Evolutionary conservation across 75 land plant genomes (phyloP).

Genomic region (Adiantum capillusveneris): DNA sequence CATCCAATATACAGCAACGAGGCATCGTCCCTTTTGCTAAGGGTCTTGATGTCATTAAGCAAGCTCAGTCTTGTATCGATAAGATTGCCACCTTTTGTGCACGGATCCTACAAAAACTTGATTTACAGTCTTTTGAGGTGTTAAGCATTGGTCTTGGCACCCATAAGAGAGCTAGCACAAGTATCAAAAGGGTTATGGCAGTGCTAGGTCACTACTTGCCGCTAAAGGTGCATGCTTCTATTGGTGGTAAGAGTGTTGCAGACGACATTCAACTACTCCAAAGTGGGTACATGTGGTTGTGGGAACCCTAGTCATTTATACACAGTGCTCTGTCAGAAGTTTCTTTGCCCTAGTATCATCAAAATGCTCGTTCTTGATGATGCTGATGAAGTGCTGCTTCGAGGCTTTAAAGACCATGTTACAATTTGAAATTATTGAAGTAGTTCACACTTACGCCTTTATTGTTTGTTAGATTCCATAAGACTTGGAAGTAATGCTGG

Average conservation of each 20-base stretch:
- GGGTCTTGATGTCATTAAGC: constrained; percentile 55
- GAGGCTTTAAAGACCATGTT: constrained; percentile 78
- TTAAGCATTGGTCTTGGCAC: constrained; percentile 36
- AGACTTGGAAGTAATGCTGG: not conserved
- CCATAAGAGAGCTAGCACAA: constrained; percentile 63
- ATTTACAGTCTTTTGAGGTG: not conserved
- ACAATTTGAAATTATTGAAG: not conserved
- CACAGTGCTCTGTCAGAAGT: constrained; percentile 43
- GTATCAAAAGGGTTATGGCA: constrained; percentile 76
- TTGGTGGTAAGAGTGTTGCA: constrained; percentile 59
- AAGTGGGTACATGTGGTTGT: constrained; percentile 60
- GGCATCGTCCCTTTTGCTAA: constrained; percentile 66
- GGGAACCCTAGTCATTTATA: constrained; percentile 59
- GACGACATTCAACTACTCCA: constrained; percentile 52
- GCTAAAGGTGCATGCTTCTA: constrained; percentile 72
- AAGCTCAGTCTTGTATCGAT: constrained; percentile 70
- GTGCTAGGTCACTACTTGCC: constrained; percentile 68
- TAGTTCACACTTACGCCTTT: not conserved
- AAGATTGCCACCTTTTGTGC: constrained; percentile 46
- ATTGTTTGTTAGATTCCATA: not conserved
- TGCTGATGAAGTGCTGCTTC: constrained; percentile 77
- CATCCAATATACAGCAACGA: constrained; percentile 66
- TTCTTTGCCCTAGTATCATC: constrained; percentile 40
- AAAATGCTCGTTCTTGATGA: constrained; percentile 62
- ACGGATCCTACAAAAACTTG: not conserved